These are phyloP conservation scores for Thinopyrum elongatum DNA, from an alignment of 176 grass and related monocot species.

Conservation along the genomic window DNA sequence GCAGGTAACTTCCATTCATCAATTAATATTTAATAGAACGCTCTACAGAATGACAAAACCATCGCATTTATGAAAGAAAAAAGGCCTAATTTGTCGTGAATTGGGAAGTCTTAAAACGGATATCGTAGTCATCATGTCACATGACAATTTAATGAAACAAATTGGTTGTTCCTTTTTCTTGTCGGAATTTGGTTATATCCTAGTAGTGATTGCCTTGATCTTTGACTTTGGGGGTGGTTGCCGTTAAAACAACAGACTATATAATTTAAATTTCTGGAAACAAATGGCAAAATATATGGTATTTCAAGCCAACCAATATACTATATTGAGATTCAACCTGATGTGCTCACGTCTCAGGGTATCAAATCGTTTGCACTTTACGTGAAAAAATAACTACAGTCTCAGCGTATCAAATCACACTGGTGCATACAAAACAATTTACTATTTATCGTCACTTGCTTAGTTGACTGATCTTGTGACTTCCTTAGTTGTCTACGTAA, in stretches of 20 bases:
- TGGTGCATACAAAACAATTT: not conserved
- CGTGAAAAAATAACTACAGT: not conserved
- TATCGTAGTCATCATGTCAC: not conserved
- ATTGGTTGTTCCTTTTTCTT: too few relatives aligned
- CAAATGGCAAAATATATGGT: not conserved
- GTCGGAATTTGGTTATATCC: too few relatives aligned
- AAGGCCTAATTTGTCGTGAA: not conserved
- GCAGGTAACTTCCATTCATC: not conserved
- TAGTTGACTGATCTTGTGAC: not conserved
- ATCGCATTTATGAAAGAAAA: not conserved
- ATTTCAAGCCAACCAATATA: slow-evolving; percentile 14
- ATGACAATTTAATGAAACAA: not conserved
- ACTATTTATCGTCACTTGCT: not conserved
- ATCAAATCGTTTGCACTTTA: not conserved
- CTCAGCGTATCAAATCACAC: not conserved
- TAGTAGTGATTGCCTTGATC: too few relatives aligned
- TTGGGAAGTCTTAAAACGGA: not conserved
- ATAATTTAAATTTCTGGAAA: not conserved
- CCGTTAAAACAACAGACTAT: not conserved
- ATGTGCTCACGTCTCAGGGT: not conserved
- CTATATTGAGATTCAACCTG: not conserved
- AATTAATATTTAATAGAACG: not conserved
- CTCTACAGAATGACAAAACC: not conserved
- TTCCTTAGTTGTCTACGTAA: not conserved
- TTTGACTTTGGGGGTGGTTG: not conserved